Percentiles rank a stretch among this genome's conserved stretches.
These are phyloP conservation scores for Fraxinus ornus DNA, from an alignment of 305 asterid species.

Conservation along the genomic window DNA sequence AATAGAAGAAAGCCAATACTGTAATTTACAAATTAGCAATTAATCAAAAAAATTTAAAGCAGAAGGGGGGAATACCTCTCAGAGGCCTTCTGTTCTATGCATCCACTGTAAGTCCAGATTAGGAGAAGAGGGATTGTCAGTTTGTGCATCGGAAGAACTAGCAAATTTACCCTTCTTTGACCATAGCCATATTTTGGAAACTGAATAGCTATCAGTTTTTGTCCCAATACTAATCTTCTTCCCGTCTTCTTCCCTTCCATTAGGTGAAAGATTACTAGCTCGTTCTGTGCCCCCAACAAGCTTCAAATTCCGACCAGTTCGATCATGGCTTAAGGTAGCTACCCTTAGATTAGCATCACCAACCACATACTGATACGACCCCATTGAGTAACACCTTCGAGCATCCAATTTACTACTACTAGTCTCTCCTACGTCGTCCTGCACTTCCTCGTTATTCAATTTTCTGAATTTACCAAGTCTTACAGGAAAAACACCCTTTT, in stretches of 20 bases:
- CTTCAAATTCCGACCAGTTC: slow-evolving; percentile 23
- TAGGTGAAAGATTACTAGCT: slow-evolving; percentile 22
- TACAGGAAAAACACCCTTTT: slow-evolving; percentile 69
- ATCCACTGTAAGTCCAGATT: slow-evolving; percentile 54
- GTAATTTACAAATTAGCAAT: slow-evolving; percentile 23
- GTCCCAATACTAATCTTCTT: slow-evolving; percentile 74
- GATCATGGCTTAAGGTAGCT: slow-evolving; percentile 58
- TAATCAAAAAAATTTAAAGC: slow-evolving; percentile 24
- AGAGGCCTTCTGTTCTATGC: slow-evolving; percentile 48
- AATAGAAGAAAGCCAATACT: slow-evolving; percentile 28
- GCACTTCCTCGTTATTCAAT: slow-evolving; percentile 44
- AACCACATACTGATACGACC: slow-evolving; percentile 91
- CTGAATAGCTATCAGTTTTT: slow-evolving; percentile 88
- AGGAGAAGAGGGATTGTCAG: slow-evolving; percentile 43
- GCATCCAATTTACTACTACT: slow-evolving; percentile 88
- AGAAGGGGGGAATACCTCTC: slow-evolving; percentile 30
- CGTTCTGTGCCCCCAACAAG: slow-evolving; percentile 29
- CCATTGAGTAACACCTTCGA: slow-evolving; percentile 92
- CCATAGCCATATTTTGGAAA: slow-evolving; percentile 99
- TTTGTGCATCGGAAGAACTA: slow-evolving; percentile 48
- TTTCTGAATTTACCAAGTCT: slow-evolving; percentile 89
- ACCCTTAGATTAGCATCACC: slow-evolving; percentile 71
- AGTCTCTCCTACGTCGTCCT: slow-evolving; percentile 55
- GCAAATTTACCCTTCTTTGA: slow-evolving; percentile 75
- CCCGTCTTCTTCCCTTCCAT: slow-evolving; percentile 49